Conservation (phyloP, 176 grass and related monocot genomes). For the Musa itinerans region DNA sequence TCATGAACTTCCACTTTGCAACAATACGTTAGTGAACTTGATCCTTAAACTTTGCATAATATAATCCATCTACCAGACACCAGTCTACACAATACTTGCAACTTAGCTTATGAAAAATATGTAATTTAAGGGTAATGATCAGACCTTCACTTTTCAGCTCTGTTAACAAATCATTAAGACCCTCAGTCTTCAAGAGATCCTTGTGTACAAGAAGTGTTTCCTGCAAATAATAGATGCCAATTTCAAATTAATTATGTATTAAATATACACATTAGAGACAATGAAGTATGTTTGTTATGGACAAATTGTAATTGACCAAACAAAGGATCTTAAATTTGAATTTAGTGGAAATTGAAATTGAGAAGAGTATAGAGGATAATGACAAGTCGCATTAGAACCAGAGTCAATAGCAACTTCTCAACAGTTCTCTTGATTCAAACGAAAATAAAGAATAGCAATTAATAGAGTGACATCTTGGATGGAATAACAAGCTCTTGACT, state of each 20-base stretch:
- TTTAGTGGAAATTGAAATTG: too few species aligned
- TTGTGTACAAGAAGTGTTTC: conserved; percentile 95
- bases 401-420: too few species aligned
- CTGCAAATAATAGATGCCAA: conserved; percentile 27
- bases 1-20: too few species aligned
- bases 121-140: neutral
- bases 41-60: neutral
- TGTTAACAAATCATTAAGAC: conserved; percentile 51
- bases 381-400: too few species aligned
- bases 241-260: neutral
- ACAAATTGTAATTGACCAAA: too few species aligned
- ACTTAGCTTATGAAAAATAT: neutral
- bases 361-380: too few species aligned
- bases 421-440: too few species aligned
- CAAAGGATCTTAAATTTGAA: too few species aligned
- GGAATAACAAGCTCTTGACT: neutral
- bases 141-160: conserved; percentile 79
- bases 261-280: neutral
- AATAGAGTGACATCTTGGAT: neutral
- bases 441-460: too few species aligned
- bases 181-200: conserved; percentile 47
- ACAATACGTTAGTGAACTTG: too few species aligned
- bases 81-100: neutral
- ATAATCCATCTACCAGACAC: too few species aligned
- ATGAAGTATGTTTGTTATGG: neutral